Evolutionary conservation across 164 flowering plant species (phyloP), one percentile per base, ranked within the genome.

Genomic region (Nymphaea colorata): DNA sequence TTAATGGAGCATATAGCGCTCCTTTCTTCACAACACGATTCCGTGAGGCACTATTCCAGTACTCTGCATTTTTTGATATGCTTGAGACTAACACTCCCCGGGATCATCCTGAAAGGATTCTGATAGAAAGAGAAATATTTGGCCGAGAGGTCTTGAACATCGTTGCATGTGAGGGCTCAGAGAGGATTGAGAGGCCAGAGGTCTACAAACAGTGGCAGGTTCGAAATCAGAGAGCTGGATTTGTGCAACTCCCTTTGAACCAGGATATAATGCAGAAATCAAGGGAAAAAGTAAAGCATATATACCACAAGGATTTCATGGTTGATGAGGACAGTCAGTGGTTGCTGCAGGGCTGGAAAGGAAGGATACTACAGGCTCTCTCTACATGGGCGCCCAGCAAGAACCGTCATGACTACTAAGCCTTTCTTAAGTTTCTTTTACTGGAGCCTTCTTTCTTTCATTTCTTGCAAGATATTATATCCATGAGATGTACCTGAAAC

Each of bases 301-400:
- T 36, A 70, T 87, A 88, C 76, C 89, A 88, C 78, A 85, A 81
- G 72, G 96, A 88, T 73, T 88, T 85, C 69, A 74, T 87, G 25
- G 75, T 88, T 6, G 92, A 85, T 62, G 86, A 84, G 76, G 94
- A 88, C 68, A 68, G 82, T 66, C 77, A 72, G 62, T 90, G 96
- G 96, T 67, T 90, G 79, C 68, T 90, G 69, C 90, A 80, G 66
- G 96, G 96, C 67, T 90, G 96, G 96, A 90, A 88, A 71, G 96
- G 94, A 7, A 76, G 94, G 69, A 85, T 82, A 17, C 73, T 81
- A 14, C 79, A 76, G 65, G 91, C 94, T 41, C 72, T 87, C 55
- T 83, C 92, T 44, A 69, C 73, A 67, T 90, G 96, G 96, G 79
- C 71, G 71, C 85, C 94, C 59, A 47, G 36, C 36, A 25, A 25